Conservation (phyloP, 78 protist genomes). For the Dictyostelium capitatum region DNA sequence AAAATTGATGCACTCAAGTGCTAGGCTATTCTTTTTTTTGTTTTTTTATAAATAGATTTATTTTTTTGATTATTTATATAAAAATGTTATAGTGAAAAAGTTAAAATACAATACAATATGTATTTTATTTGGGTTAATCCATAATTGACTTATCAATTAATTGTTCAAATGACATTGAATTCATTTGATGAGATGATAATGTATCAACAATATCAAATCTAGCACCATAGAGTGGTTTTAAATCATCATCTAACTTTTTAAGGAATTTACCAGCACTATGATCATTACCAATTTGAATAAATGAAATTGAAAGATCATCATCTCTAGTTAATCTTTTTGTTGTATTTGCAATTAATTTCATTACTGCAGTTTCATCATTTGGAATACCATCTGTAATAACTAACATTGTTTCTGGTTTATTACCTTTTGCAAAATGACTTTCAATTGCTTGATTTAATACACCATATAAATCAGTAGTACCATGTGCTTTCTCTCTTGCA, state of each 20-base stretch:
- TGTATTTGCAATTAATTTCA: conserved; percentile 6
- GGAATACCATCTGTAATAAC: conserved; percentile 88
- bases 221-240: conserved; percentile 43
- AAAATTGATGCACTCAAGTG: no score
- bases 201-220: conserved; percentile 82
- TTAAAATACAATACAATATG: background rate
- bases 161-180: conserved; percentile 39
- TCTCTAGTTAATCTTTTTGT: conserved; percentile 45
- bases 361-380: conserved; percentile 57
- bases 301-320: conserved; percentile 84
- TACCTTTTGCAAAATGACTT: conserved; percentile 46
- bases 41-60: no score
- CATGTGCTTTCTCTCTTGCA: conserved; percentile 64
- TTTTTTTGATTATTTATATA: no score
- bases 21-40: no score
- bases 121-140: conserved; percentile 44
- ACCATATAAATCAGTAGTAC: conserved; percentile 83
- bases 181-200: conserved; percentile 23
- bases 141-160: conserved; percentile 70
- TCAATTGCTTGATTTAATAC: conserved; percentile 70
- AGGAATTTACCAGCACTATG: conserved; percentile 66
- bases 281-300: conserved; percentile 83
- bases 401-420: conserved; percentile 73
- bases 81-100: no score
- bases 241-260: conserved; percentile 59